phyloP scores from a whole-genome alignment of 192 early-diverging fungal genomes.

The Coemansia sp. region DNA sequence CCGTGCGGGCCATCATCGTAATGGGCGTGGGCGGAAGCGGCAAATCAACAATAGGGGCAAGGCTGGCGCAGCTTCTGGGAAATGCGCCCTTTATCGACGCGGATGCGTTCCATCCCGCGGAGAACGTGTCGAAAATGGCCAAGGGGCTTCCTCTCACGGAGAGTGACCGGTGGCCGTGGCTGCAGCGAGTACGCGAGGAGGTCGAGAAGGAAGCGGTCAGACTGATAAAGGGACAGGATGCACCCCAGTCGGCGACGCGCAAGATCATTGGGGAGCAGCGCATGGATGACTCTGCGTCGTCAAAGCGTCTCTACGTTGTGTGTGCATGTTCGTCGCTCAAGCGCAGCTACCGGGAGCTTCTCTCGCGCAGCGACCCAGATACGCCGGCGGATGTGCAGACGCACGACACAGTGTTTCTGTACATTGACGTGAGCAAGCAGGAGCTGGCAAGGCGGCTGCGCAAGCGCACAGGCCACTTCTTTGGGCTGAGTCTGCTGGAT shows the following conservation, averaged over 20 bases:
- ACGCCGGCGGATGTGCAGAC: conserved; percentile 14
- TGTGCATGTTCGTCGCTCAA: conserved; percentile 70
- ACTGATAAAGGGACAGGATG: conserved; percentile 18
- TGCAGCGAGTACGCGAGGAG: conserved; percentile 52
- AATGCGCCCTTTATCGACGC: conserved; percentile 63
- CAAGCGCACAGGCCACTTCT: conserved; percentile 63
- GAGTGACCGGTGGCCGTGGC: conserved; percentile 71
- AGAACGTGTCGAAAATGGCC: conserved; percentile 68
- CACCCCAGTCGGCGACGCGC: background rate
- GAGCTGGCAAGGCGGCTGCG: conserved; percentile 54
- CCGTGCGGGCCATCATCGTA: conserved; percentile 58
- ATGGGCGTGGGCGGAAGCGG: conserved; percentile 72
- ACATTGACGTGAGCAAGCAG: conserved; percentile 58
- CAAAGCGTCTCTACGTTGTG: conserved; percentile 44
- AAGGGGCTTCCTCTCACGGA: conserved; percentile 62
- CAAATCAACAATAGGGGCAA: conserved; percentile 59
- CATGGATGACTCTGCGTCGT: background rate
- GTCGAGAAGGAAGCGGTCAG: conserved; percentile 30
- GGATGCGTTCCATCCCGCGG: conserved; percentile 63
- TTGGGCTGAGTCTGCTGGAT: conserved; percentile 57
- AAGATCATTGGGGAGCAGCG: background rate
- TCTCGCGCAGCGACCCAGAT: conserved; percentile 41
- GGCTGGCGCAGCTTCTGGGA: conserved; percentile 46
- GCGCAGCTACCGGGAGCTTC: conserved; percentile 65
- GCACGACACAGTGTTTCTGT: conserved; percentile 59